A percentile compares a stretch with the other conserved stretches of the same genome.
Evolutionary conservation across 805 yeast genomes (phyloP).

Genomic region (Cyberlindnera euphorbiiphila): DNA sequence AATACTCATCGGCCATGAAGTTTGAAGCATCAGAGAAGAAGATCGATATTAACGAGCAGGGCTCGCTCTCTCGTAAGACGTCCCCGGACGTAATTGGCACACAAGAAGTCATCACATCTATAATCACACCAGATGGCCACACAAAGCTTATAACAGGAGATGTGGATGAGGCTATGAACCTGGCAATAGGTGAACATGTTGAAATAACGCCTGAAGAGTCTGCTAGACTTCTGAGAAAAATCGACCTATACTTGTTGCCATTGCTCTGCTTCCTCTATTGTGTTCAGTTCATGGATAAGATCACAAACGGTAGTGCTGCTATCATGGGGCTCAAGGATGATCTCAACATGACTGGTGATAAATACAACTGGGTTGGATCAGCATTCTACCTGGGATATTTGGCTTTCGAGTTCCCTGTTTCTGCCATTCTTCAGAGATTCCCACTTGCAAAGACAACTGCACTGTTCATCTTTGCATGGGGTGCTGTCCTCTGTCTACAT

Average conservation of each 20-base stretch:
- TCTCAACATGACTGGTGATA: conserved; percentile 39
- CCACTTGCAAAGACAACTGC: conserved; percentile 52
- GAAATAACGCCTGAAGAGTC: conserved; percentile 5
- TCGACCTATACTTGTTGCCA: conserved; percentile 7
- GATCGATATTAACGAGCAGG: too few species aligned
- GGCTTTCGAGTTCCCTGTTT: too few species aligned
- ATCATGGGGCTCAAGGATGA: conserved; percentile 47
- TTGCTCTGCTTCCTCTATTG: conserved; percentile 3
- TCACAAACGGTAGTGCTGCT: conserved; percentile 35
- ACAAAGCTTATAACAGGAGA: neutral
- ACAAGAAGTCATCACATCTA: neutral
- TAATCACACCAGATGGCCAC: neutral
- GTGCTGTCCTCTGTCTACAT: conserved; percentile 45
- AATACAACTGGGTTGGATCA: conserved; percentile 52
- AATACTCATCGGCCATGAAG: too few species aligned
- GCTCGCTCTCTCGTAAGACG: too few species aligned
- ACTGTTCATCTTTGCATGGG: conserved; percentile 55
- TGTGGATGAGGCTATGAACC: neutral
- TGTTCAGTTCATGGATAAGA: conserved; percentile 9
- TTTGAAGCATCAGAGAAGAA: too few species aligned
- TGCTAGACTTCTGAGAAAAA: conserved; percentile 6
- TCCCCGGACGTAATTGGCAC: neutral
- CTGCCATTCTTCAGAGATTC: conserved; percentile 48
- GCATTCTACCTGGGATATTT: conserved; percentile 63
- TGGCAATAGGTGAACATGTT: conserved; percentile 1